A percentile compares a stretch with the other conserved stretches of the same genome.
phyloP scores from a whole-genome alignment of 2,329 filamentous ascomycete genomes.

The Aspergillus texensis region DNA sequence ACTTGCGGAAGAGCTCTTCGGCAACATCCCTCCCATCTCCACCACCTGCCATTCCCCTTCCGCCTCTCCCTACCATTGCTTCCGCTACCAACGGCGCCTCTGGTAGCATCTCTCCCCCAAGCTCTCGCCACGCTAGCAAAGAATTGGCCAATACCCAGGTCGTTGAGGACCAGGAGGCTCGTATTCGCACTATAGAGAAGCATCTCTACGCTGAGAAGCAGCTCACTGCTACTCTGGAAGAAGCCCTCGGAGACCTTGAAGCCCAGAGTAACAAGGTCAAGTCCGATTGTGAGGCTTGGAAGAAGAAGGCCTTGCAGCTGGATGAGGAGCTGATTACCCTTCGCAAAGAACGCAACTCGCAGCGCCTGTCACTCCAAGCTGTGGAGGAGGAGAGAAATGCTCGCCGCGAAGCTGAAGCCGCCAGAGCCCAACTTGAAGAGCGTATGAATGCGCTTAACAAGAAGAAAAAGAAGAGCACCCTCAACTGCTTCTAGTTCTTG shows the following conservation, averaged over 20 bases:
- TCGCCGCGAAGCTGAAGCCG: slow-evolving; percentile 84
- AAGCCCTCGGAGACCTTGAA: slow-evolving; percentile 92
- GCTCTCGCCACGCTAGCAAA: slow-evolving; percentile 76
- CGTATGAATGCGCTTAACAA: slow-evolving; percentile 89
- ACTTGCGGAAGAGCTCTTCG: slow-evolving; percentile 81
- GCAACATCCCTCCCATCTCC: slow-evolving; percentile 86
- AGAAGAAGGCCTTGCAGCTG: slow-evolving; percentile 76
- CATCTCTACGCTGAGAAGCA: slow-evolving; percentile 95
- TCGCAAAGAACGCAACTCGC: slow-evolving; percentile 61
- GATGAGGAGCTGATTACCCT: slow-evolving; percentile 64
- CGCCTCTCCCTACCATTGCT: slow-evolving; percentile 73
- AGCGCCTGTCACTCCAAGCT: slow-evolving; percentile 73
- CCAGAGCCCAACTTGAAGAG: slow-evolving; percentile 86
- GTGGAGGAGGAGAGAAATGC: slow-evolving; percentile 97
- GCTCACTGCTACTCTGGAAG: slow-evolving; percentile 90
- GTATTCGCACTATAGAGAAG: slow-evolving; percentile 95
- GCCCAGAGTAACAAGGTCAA: slow-evolving; percentile 89
- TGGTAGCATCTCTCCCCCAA: slow-evolving; percentile 59
- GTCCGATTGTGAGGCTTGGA: slow-evolving; percentile 85
- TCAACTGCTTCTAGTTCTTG: slow-evolving; percentile 89
- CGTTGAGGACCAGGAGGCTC: slow-evolving; percentile 92
- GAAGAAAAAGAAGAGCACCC: slow-evolving; percentile 90
- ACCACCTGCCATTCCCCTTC: slow-evolving; percentile 92
- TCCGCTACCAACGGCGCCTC: slow-evolving; percentile 54
- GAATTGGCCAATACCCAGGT: slow-evolving; percentile 77